A percentile compares a stretch with the other conserved stretches of the same genome.
phyloP scores from a whole-genome alignment of 116 monocot genomes.

The Zostera marina region DNA sequence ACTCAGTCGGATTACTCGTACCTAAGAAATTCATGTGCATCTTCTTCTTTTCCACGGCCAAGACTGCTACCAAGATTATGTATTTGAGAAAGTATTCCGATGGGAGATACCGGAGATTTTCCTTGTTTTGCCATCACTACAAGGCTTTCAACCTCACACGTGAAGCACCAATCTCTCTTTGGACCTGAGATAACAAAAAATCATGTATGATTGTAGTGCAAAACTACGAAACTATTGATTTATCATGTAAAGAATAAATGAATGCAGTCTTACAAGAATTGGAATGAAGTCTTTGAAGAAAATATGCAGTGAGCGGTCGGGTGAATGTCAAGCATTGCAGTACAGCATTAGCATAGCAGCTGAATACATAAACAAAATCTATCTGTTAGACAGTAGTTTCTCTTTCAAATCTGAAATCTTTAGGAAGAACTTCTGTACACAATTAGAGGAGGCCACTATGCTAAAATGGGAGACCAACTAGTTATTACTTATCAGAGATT shows the following conservation, averaged over 20 bases:
- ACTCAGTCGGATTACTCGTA: background rate
- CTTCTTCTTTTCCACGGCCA: conserved; percentile 81
- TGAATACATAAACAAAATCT: conserved; percentile 15
- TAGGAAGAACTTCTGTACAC: too few species aligned
- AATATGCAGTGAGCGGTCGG: conserved; percentile 65
- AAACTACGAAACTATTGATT: background rate
- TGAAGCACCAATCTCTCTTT: conserved; percentile 65
- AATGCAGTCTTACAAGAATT: conserved; percentile 39
- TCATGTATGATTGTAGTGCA: background rate
- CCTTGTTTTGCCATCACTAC: conserved; percentile 41
- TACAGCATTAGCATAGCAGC: conserved; percentile 94
- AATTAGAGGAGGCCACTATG: too few species aligned
- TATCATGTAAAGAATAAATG: background rate
- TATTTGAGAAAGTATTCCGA: conserved; percentile 57
- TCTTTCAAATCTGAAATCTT: too few species aligned
- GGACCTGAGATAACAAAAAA: conserved; percentile 17
- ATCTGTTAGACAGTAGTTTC: too few species aligned
- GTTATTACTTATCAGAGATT: too few species aligned
- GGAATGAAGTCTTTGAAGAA: conserved; percentile 62
- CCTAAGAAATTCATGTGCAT: conserved; percentile 98
- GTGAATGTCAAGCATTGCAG: conserved; percentile 93
- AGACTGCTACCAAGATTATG: conserved; percentile 48
- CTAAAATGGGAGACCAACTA: too few species aligned
- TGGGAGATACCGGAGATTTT: conserved; percentile 47
- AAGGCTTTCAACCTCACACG: conserved; percentile 75